Percentiles rank a stretch among this genome's conserved stretches.
Conservation (phyloP, 805 yeast species). For the Yamadazyma nakazawae region DNA sequence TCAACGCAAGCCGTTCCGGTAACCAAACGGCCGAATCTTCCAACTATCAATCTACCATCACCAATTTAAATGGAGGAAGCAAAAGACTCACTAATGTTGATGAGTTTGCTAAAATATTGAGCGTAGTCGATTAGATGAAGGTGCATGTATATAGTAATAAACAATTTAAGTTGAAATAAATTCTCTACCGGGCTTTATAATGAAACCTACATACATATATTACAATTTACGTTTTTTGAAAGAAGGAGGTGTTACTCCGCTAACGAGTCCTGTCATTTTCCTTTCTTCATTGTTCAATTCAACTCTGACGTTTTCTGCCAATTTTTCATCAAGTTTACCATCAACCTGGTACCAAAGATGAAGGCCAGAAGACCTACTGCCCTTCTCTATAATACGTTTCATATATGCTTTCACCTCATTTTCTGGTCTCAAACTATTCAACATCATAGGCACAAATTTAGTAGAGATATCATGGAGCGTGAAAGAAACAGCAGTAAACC, state of each 20-base stretch:
- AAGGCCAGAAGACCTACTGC: conserved; percentile 57
- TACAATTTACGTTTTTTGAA: conserved; percentile 32
- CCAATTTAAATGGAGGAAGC: conserved; percentile 28
- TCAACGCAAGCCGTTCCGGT: conserved; percentile 40
- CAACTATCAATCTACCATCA: conserved; percentile 28
- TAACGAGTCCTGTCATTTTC: conserved; percentile 33
- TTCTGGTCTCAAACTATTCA: conserved; percentile 59
- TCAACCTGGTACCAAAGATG: conserved; percentile 84
- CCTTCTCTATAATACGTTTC: conserved; percentile 57
- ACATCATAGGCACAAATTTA: conserved; percentile 59
- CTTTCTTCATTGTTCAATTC: conserved; percentile 55
- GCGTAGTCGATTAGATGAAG: neutral
- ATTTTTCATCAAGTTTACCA: conserved; percentile 62
- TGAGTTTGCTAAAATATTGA: neutral
- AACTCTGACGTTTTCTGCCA: conserved; percentile 62
- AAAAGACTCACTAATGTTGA: conserved; percentile 31
- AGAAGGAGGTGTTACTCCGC: conserved; percentile 14
- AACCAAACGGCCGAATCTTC: conserved; percentile 15
- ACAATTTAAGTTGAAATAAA: neutral
- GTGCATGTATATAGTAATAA: conserved; percentile 1
- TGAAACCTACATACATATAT: neutral
- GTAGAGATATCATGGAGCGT: conserved; percentile 62
- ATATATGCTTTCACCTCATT: conserved; percentile 58
- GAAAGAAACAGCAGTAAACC: conserved; percentile 63
- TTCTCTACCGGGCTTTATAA: neutral